These are phyloP conservation scores for Septoria linicola DNA, from an alignment of 2,329 filamentous ascomycete genomes.

Conservation along the genomic window DNA sequence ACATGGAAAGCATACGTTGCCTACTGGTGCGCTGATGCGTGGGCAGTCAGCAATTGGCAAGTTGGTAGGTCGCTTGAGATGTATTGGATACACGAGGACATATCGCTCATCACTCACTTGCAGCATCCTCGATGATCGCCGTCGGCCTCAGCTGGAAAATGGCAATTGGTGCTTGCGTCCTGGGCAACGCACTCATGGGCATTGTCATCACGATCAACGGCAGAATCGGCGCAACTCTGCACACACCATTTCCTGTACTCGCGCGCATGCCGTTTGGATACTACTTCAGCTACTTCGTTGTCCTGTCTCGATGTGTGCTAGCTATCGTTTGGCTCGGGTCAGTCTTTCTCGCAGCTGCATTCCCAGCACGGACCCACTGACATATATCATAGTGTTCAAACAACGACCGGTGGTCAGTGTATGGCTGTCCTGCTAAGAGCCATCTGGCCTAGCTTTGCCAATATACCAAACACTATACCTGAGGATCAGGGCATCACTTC, in stretches of 20 bases:
- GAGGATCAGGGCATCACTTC: conserved; percentile 54
- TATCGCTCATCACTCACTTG: not conserved
- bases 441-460: conserved; percentile 58
- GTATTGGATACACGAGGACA: too few species aligned
- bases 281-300: conserved; percentile 46
- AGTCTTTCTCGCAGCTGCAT: too few species aligned
- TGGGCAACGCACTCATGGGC: conserved; percentile 32
- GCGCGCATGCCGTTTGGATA: conserved; percentile 57
- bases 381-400: too few species aligned
- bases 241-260: conserved; percentile 57
- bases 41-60: conserved; percentile 43
- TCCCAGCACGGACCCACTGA: too few species aligned
- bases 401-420: conserved; percentile 30
- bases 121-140: conserved; percentile 50
- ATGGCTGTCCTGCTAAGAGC: conserved; percentile 38
- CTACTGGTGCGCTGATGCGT: conserved; percentile 45
- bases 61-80: conserved; percentile 39
- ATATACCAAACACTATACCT: conserved; percentile 54
- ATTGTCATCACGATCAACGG: conserved; percentile 50
- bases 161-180: conserved; percentile 44
- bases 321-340: conserved; percentile 38
- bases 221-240: conserved; percentile 55
- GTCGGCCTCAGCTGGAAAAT: conserved; percentile 58
- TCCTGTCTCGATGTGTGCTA: conserved; percentile 34
- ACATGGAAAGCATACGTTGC: conserved; percentile 38